Base-by-base conservation (phyloP, 1,284 basidiomycete species). In the Rhodotorula sp. region DNA sequence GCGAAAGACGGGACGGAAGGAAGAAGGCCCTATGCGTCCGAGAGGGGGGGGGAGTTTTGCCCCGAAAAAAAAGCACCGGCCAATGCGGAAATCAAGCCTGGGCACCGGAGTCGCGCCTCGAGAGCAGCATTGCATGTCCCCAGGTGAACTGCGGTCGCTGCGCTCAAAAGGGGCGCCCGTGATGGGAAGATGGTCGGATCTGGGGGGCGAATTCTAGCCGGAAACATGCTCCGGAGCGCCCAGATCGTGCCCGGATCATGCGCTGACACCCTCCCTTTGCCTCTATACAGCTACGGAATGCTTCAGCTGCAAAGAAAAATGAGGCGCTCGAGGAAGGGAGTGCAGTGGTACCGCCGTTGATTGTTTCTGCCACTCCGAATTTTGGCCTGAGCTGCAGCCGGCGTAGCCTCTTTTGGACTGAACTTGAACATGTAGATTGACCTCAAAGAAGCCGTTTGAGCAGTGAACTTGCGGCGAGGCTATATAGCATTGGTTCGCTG, bases 221-320 rank as follows among this genome's bases (percentile, higher is more conserved):
- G 2, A 43, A 43, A 43, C 39, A 43, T 8, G 39, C 39, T 43
- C 39, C 39, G 39, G 39, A 43, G 39, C 10, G 39, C 8, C 39
- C 10, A 43, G 0, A 10, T 12, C 10, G 39, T 43, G 10, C 39
- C 39, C 29, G 18, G 10, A n/a, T 26, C 6, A 16, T 10, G 15
- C 54, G 29, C 54, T 56, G 54, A 56, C 54, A 26, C 54, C 29
- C 5, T 8, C 26, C 12, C 4, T 6, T 56, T 26, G 29, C 15
- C 29, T 18, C 26, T 26, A 31, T n/a, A n/a, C 52, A 69, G 67
- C n/a, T 66, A 82, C 68, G 82, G 82, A 43, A 81, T 81, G 78
- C 52, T 71, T 15, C 69, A 73, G 83, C 86, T 99, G 59, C 95
- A 97, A 84, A 88, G 95, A 76, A 99, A 99, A 87, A 98, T 98